Percentiles rank a stretch among this genome's conserved stretches.
Conservation (phyloP, 441 rosid species). For the Theobroma grandiflorum region DNA sequence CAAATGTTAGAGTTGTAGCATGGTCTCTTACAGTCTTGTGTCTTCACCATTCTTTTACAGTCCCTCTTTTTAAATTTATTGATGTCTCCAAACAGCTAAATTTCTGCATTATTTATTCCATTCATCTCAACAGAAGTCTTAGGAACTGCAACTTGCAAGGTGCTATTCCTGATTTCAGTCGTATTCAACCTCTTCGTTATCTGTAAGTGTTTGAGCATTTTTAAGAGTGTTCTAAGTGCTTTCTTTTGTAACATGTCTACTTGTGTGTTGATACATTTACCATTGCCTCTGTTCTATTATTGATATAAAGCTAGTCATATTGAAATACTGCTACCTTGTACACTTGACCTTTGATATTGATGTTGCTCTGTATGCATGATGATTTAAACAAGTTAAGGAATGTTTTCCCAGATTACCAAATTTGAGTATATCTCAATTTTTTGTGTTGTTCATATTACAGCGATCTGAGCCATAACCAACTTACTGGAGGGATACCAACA, state of each 20-base stretch:
- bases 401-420: not conserved
- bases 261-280: not conserved
- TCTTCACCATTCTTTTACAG: conserved; percentile 2
- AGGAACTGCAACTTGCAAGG: conserved; percentile 64
- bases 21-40: not conserved
- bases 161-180: conserved; percentile 58
- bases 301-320: not conserved
- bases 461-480: conserved; percentile 56
- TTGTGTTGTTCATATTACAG: conserved; percentile 36
- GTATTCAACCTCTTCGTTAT: conserved; percentile 37
- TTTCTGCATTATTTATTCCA: not conserved
- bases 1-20: conserved; percentile 8
- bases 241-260: not conserved
- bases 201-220: conserved; percentile 41
- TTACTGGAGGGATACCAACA: conserved; percentile 52
- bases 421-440: not conserved
- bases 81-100: not conserved
- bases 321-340: not conserved
- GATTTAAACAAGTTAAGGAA: not conserved
- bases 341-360: not conserved
- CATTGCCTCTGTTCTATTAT: not conserved
- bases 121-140: conserved; percentile 49
- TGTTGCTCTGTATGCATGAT: not conserved
- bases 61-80: not conserved
- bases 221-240: not conserved